Percentiles rank a stretch among this genome's conserved stretches.
phyloP scores from a whole-genome alignment of 768 basidiomycete genomes.

The Pleurotus pulmonarius region DNA sequence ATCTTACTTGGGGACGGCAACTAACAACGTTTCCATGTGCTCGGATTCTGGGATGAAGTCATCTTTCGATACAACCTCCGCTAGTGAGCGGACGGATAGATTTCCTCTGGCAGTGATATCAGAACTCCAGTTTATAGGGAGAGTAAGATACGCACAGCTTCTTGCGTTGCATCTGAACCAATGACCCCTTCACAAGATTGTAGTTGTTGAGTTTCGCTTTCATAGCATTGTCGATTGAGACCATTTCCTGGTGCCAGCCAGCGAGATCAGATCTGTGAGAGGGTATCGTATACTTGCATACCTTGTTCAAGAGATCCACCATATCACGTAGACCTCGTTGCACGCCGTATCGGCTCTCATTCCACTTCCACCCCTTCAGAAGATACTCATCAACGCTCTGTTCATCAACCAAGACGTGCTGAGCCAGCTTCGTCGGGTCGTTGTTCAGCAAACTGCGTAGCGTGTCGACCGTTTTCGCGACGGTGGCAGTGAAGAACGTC shows the following conservation, averaged over 20 bases:
- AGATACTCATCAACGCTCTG: conserved; percentile 75
- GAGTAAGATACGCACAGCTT: conserved; percentile 55
- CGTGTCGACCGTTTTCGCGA: conserved; percentile 93
- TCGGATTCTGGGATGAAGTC: conserved; percentile 89
- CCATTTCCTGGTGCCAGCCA: conserved; percentile 71
- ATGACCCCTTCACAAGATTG: conserved; percentile 89
- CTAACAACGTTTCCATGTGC: conserved; percentile 87
- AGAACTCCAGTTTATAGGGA: conserved; percentile 5
- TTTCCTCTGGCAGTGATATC: conserved; percentile 63
- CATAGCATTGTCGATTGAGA: conserved; percentile 90
- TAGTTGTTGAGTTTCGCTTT: conserved; percentile 90
- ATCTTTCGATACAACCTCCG: conserved; percentile 77
- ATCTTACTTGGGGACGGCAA: conserved; percentile 90
- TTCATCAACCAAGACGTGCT: conserved; percentile 81
- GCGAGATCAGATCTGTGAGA: neutral
- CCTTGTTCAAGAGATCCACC: conserved; percentile 83
- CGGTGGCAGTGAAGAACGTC: conserved; percentile 75
- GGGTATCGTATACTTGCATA: conserved; percentile 25
- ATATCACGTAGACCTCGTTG: conserved; percentile 82
- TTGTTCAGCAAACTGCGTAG: conserved; percentile 88
- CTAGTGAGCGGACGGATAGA: conserved; percentile 85
- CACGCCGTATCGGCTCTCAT: conserved; percentile 83
- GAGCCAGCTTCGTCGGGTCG: conserved; percentile 69
- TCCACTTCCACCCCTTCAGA: conserved; percentile 87
- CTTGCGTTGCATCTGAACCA: conserved; percentile 92